Percentiles rank a stretch among this genome's conserved stretches.
Evolutionary conservation across 1,284 basidiomycete genomes (phyloP).

Genomic region (Agroathelia rolfsii): DNA sequence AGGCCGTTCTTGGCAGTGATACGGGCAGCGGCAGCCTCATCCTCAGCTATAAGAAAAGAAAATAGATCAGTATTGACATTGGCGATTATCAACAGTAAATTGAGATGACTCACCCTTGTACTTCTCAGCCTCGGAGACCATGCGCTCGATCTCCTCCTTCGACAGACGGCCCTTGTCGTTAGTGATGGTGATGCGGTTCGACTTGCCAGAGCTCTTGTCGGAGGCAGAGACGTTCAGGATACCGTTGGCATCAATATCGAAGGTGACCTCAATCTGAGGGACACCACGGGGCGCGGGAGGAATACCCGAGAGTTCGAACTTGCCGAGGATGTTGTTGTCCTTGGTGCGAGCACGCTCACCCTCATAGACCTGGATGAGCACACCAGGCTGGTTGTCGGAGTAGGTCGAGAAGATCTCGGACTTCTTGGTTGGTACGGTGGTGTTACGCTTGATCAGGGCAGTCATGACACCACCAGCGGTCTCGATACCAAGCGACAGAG

Average conservation of each 20-base stretch:
- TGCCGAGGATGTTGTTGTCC: constrained; percentile 99
- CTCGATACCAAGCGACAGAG: constrained; percentile 83
- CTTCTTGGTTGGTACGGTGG: constrained; percentile 85
- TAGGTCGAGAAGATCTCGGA: constrained; percentile 89
- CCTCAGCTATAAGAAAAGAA: constrained; percentile 6
- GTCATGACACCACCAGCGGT: constrained; percentile 84
- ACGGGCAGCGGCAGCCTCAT: constrained; percentile 20
- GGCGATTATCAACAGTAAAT: not conserved
- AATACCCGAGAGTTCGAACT: constrained; percentile 97
- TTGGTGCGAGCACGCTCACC: constrained; percentile 99
- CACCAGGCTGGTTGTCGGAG: constrained; percentile 98
- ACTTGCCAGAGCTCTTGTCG: constrained; percentile 98
- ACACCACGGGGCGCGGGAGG: constrained; percentile 98
- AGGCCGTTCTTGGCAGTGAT: constrained; percentile 61
- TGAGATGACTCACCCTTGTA: constrained; percentile 56
- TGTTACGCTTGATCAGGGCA: constrained; percentile 77
- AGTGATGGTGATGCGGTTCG: constrained; percentile 92
- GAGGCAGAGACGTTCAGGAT: constrained; percentile 94
- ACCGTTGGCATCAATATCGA: constrained; percentile 98
- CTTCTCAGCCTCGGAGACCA: constrained; percentile 90
- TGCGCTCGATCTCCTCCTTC: constrained; percentile 98
- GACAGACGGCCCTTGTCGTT: constrained; percentile 98
- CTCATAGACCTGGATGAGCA: constrained; percentile 98
- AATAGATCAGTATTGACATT: no score
- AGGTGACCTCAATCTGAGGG: constrained; percentile 96